Percentiles rank a stretch among this genome's conserved stretches.
Evolutionary conservation across 164 flowering plant genomes (phyloP).

Genomic region (Aristolochia contorta): DNA sequence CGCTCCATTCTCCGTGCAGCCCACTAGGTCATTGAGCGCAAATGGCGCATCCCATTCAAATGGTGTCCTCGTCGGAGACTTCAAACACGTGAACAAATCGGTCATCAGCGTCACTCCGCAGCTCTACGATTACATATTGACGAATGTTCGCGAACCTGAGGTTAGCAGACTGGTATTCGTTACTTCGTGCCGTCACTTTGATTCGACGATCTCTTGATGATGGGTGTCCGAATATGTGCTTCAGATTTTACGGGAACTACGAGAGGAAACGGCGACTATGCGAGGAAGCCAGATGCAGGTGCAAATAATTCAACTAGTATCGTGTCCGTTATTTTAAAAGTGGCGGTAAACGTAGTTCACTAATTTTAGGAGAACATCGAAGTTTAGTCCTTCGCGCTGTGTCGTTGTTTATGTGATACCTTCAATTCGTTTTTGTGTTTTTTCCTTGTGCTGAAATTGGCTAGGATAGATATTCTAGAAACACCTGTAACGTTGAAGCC

Average conservation of each 20-base stretch:
- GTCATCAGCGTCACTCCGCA: constrained; percentile 24
- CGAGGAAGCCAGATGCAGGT: constrained; percentile 45
- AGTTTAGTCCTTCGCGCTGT: no score
- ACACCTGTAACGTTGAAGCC: no score
- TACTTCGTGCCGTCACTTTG: neutral
- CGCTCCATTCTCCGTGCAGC: neutral
- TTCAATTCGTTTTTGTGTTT: no score
- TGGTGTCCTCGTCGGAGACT: constrained; percentile 11
- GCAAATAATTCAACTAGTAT: no score
- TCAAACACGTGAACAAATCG: constrained; percentile 22
- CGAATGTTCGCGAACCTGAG: constrained; percentile 27
- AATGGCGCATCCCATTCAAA: constrained; percentile 4
- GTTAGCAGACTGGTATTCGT: constrained; percentile 6
- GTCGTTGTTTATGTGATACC: no score
- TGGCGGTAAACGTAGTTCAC: no score
- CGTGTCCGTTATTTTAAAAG: no score
- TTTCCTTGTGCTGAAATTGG: no score
- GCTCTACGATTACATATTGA: constrained; percentile 23
- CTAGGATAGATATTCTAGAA: no score
- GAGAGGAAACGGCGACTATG: constrained; percentile 76
- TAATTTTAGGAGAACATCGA: no score
- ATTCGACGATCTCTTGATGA: neutral
- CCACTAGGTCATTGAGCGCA: neutral
- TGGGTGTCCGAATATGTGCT: neutral
- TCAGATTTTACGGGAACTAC: constrained; percentile 33